Conservation (phyloP, 2,329 filamentous ascomycete species). For the Camptophora hylomeconis region DNA sequence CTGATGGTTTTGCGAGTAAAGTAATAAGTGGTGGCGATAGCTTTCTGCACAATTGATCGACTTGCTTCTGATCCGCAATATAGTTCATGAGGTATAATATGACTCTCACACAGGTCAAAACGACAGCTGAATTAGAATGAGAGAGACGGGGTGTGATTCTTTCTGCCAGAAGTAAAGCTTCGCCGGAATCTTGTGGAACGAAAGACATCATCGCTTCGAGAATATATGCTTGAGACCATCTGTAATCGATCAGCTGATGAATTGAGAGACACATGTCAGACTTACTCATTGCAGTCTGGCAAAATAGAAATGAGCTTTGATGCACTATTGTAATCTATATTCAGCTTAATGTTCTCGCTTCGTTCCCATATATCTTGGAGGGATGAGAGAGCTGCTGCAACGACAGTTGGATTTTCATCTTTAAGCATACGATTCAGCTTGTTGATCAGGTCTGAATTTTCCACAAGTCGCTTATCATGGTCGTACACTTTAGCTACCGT, state of each 20-base stretch:
- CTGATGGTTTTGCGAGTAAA: slow-evolving; percentile 84
- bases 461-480: slow-evolving; percentile 81
- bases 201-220: slow-evolving; percentile 96
- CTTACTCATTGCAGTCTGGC: slow-evolving; percentile 91
- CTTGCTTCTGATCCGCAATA: slow-evolving; percentile 80
- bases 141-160: slow-evolving; percentile 90
- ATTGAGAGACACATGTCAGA: slow-evolving; percentile 11
- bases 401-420: slow-evolving; percentile 94
- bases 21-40: slow-evolving; percentile 91
- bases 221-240: slow-evolving; percentile 98
- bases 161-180: slow-evolving; percentile 82
- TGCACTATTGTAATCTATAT: slow-evolving; percentile 92
- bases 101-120: slow-evolving; percentile 89
- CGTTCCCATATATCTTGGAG: slow-evolving; percentile 98
- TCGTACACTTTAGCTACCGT: slow-evolving; percentile 97
- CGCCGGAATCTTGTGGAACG: slow-evolving; percentile 77
- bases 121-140: slow-evolving; percentile 92
- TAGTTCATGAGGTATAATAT: slow-evolving; percentile 99
- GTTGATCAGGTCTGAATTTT: slow-evolving; percentile 83
- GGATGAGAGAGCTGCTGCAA: slow-evolving; percentile 80
- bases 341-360: slow-evolving; percentile 93
- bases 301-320: slow-evolving; percentile 97
- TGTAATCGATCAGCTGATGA: slow-evolving; percentile 25
- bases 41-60: slow-evolving; percentile 76
- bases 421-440: slow-evolving; percentile 76